phyloP scores from a whole-genome alignment of 306 rosid genomes.

The Trifolium dubium region DNA sequence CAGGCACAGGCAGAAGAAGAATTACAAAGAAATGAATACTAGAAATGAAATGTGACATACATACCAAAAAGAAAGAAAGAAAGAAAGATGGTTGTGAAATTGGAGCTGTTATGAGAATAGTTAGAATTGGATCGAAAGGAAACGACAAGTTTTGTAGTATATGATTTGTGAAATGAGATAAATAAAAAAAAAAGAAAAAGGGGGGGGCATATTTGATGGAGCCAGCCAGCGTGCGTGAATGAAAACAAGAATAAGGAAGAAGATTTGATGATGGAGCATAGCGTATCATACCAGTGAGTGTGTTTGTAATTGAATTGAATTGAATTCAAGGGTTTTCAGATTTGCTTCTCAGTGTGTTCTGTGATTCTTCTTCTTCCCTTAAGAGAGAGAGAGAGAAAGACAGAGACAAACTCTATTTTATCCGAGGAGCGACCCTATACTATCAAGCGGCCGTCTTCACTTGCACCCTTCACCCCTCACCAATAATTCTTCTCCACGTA shows the following conservation, averaged over 20 bases:
- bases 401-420: not conserved
- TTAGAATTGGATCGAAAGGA: constrained; percentile 45
- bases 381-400: constrained; percentile 8
- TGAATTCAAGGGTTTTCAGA: constrained; percentile 41
- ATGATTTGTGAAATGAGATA: not conserved
- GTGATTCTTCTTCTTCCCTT: constrained; percentile 34
- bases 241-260: constrained; percentile 13
- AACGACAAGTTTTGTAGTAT: not conserved
- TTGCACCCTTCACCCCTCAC: not conserved
- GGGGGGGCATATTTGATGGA: constrained; percentile 45
- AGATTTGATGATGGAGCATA: too few relatives aligned
- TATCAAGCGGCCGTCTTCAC: constrained; percentile 15
- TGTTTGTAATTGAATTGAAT: constrained; percentile 25
- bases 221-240: not conserved
- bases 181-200: too few relatives aligned
- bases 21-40: constrained; percentile 1
- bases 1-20: too few relatives aligned
- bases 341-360: constrained; percentile 47
- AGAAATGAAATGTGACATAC: constrained; percentile 42
- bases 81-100: constrained; percentile 37
- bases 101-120: constrained; percentile 34
- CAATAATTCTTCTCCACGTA: constrained; percentile 36
- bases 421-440: not conserved
- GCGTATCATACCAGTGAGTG: not conserved
- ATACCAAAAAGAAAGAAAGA: constrained; percentile 31